phyloP scores from a whole-genome alignment of 306 rosid species.

The Ammopiptanthus mongolicus region DNA sequence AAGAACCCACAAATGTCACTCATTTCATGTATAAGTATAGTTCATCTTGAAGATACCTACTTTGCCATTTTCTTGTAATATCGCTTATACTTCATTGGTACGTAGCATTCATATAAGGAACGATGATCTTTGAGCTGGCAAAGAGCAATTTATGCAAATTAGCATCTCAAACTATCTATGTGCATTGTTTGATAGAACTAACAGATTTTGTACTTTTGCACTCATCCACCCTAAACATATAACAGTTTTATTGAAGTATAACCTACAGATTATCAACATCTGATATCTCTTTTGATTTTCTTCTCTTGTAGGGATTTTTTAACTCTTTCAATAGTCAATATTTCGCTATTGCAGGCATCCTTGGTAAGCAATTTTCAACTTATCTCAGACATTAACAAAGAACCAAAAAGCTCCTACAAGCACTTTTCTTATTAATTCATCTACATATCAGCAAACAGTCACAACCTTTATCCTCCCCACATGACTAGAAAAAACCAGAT shows the following conservation, averaged over 20 bases:
- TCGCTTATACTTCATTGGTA: slow-evolving; percentile 88
- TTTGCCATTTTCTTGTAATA: slow-evolving; percentile 84
- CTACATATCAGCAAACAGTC: background rate
- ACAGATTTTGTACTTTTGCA: background rate
- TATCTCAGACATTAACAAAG: background rate
- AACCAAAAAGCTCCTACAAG: background rate
- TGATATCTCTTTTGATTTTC: background rate
- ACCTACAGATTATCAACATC: background rate
- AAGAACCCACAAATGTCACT: background rate
- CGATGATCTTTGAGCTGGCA: slow-evolving; percentile 70
- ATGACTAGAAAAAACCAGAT: background rate
- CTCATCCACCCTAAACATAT: slow-evolving; percentile 4
- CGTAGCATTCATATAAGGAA: slow-evolving; percentile 75
- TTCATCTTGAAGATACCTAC: slow-evolving; percentile 41
- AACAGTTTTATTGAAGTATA: background rate
- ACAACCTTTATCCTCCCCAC: background rate
- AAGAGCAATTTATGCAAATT: slow-evolving; percentile 28
- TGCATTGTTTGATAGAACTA: background rate
- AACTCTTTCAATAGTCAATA: background rate
- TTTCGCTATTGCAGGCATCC: background rate
- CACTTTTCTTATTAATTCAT: background rate
- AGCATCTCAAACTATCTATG: slow-evolving; percentile 28
- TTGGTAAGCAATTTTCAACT: background rate
- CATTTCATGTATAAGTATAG: slow-evolving; percentile 20
- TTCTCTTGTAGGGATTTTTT: background rate